Evolutionary conservation across 805 yeast genomes (phyloP), one percentile per base, ranked within the genome.

Genomic region (Spathaspora hagerdaliae): DNA sequence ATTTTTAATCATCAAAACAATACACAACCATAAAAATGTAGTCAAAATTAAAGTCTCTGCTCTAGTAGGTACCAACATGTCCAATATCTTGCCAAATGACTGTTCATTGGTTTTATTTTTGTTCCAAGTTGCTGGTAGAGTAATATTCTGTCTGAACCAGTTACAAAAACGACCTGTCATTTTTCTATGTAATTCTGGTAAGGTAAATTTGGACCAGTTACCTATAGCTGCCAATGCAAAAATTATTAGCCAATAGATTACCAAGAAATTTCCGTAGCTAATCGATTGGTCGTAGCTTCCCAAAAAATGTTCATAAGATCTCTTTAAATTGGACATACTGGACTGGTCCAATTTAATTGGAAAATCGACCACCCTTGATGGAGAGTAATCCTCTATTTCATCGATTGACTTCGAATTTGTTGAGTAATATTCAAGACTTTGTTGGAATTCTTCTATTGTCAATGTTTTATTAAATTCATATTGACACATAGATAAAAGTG

Each of bases 231-330:
- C 67, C 2, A 59, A 11, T 0, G 46, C 27, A 31, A 65, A 58
- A 2, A 66, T 61, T 0, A 51, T 46, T 2, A 52, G 46, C 76
- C 76, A 71, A 47, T 58, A 71, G 3, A 53, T 27, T 1, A 61
- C 55, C 36, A 69, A 39, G 39, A 54, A 54, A 27, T 56, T 59
- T 14, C 74, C 84, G 54, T 74, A 61, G 47, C 61, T 67, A 27
- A 77, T 67, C 2, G 82, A 75, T 19, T 63, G 62, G 44, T 68
- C 70, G 45, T 67, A 69, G 55, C 69, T 71, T 8, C 74, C 74
- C 38, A 70, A 55, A 47, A 64, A 71, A 41, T 64, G 70, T 38
- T 63, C 67, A 47, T 65, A 69, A 2, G 71, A 53, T 10, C 49
- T 54, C 32, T 56, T 54, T 48, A 56, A 63, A 2, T 53, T 27